Percentiles rank a stretch among this genome's conserved stretches.
Conservation (phyloP, 2,329 filamentous ascomycete genomes). For the Falciphora oryzae region DNA sequence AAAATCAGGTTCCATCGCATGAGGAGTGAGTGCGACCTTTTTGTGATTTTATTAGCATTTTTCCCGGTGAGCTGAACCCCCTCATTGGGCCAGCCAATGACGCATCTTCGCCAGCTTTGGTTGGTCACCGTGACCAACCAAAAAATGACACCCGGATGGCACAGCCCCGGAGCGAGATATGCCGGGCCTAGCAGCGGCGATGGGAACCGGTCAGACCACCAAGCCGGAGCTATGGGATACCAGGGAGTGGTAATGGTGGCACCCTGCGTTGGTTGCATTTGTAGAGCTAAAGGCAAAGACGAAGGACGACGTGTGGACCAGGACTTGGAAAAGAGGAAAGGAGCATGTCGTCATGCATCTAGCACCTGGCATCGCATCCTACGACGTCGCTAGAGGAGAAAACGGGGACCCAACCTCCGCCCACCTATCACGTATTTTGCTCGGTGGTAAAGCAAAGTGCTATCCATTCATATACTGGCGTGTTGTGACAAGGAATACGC, state of each 20-base stretch:
- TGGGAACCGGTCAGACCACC: not conserved
- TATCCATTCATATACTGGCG: too few relatives aligned
- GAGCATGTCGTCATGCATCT: not conserved
- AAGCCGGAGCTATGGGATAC: not conserved
- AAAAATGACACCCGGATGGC: not conserved
- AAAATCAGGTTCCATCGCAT: not conserved
- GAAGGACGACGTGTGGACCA: not conserved
- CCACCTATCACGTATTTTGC: not conserved
- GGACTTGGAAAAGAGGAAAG: not conserved
- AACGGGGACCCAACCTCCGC: not conserved
- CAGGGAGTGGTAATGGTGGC: not conserved
- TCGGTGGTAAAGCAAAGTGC: not conserved
- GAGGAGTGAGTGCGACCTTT: not conserved
- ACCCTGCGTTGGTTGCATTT: not conserved
- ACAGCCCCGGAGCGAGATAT: not conserved
- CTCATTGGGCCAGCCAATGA: not conserved
- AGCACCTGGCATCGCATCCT: not conserved
- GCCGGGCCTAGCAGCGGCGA: not conserved
- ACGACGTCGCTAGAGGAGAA: not conserved
- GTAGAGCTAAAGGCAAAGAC: not conserved
- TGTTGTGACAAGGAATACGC: too few relatives aligned
- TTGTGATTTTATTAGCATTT: not conserved
- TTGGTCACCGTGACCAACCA: not conserved
- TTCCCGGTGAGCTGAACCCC: not conserved
- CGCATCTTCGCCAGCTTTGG: not conserved